phyloP scores from a whole-genome alignment of 768 basidiomycete species.

The Paxillus ammoniavirescens region DNA sequence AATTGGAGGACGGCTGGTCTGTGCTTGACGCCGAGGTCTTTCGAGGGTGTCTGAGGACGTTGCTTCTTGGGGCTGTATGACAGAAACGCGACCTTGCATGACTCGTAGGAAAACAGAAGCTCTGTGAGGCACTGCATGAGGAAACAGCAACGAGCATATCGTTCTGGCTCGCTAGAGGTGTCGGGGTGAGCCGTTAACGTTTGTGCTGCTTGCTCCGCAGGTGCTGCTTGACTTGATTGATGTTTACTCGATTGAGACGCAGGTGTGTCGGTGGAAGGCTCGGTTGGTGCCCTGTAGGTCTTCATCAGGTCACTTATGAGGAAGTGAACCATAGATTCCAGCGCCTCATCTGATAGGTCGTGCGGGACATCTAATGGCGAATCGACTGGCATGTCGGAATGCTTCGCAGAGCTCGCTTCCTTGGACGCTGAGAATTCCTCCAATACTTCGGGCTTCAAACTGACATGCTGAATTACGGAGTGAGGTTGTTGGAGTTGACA shows the following conservation, averaged over 20 bases:
- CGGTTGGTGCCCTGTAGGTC: conserved; percentile 48
- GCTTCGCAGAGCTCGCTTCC: conserved; percentile 16
- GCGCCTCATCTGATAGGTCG: conserved; percentile 38
- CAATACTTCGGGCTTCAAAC: conserved; percentile 44
- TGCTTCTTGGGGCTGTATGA: conserved; percentile 67
- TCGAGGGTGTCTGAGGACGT: conserved; percentile 55
- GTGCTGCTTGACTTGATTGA: conserved; percentile 1
- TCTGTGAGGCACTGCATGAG: conserved; percentile 92
- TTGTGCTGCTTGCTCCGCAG: conserved; percentile 17
- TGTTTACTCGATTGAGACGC: conserved; percentile 15
- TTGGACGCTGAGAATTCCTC: conserved; percentile 9
- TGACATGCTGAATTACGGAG: conserved; percentile 54
- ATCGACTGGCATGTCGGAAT: conserved; percentile 64
- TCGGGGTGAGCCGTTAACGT: conserved; percentile 12
- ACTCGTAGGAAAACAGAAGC: conserved; percentile 87
- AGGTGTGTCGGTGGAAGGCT: conserved; percentile 24
- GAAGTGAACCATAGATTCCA: conserved; percentile 65
- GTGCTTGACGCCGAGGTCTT: conserved; percentile 60
- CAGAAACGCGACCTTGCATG: conserved; percentile 86
- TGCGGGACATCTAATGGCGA: conserved; percentile 21
- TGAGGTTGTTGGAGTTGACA: conserved; percentile 74
- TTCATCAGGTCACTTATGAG: conserved; percentile 70
- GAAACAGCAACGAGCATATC: conserved; percentile 67
- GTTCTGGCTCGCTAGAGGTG: conserved; percentile 22
- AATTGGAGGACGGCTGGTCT: conserved; percentile 72